Evolutionary conservation across 192 early-diverging fungal species (phyloP).

Genomic region (Coemansia sp.): DNA sequence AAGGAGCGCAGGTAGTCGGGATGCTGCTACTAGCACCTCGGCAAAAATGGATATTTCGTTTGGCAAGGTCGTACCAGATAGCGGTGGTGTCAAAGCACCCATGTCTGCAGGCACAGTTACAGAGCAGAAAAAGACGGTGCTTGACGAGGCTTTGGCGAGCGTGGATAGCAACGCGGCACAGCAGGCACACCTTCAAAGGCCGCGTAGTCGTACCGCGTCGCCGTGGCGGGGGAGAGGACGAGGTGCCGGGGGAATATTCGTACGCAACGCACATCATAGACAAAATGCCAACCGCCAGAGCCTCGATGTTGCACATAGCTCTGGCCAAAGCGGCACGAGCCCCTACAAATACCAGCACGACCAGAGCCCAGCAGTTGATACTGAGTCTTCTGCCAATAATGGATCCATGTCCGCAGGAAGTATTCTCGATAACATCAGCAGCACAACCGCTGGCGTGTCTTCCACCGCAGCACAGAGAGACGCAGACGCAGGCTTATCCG

Average conservation of each 20-base stretch:
- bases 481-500: not conserved
- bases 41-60: not conserved
- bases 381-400: not conserved
- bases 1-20: not conserved
- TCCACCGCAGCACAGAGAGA: not conserved
- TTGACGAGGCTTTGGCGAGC: slow-evolving; percentile 2
- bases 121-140: not conserved
- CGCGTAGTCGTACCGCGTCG: slow-evolving; percentile 37
- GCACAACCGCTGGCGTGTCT: not conserved
- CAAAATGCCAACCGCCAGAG: slow-evolving; percentile 18
- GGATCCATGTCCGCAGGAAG: slow-evolving; percentile 36
- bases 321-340: not conserved
- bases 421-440: slow-evolving; percentile 20
- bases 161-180: not conserved
- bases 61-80: not conserved
- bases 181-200: slow-evolving; percentile 2
- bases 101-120: slow-evolving; percentile 4
- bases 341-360: not conserved
- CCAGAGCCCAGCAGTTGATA: not conserved
- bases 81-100: not conserved
- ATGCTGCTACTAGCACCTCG: not conserved
- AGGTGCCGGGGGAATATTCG: slow-evolving; percentile 29
- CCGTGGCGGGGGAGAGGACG: slow-evolving; percentile 42
- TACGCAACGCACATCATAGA: slow-evolving; percentile 25
- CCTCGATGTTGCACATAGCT: not conserved